These are phyloP conservation scores for Leccinum aurantiacum DNA, from an alignment of 768 basidiomycete species.

Conservation along the genomic window DNA sequence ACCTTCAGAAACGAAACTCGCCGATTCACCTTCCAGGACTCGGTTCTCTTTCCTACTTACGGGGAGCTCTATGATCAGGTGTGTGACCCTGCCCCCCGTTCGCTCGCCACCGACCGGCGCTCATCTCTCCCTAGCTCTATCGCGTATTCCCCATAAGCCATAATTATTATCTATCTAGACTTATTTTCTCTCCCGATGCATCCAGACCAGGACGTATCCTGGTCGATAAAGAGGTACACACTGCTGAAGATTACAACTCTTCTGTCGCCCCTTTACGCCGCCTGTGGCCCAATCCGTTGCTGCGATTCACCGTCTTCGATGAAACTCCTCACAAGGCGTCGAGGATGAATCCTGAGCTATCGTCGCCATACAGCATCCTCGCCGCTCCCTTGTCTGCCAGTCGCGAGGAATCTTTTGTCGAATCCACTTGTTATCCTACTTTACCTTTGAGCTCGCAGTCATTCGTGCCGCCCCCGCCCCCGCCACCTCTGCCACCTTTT, in stretches of 20 bases:
- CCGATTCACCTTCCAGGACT: constrained; percentile 56
- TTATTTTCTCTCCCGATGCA: constrained; percentile 69
- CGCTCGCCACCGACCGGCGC: constrained; percentile 11
- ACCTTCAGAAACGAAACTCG: constrained; percentile 70
- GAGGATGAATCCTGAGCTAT: constrained; percentile 2
- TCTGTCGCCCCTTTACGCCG: constrained; percentile 52
- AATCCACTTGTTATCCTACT: neutral
- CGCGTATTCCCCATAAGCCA: constrained; percentile 66
- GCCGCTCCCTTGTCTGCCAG: neutral
- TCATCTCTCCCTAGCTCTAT: constrained; percentile 50
- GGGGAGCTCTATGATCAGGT: constrained; percentile 65
- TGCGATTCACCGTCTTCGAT: constrained; percentile 64
- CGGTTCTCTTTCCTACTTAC: constrained; percentile 60
- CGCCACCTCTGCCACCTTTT: constrained; percentile 24
- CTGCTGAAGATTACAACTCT: constrained; percentile 54
- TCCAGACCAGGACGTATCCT: constrained; percentile 54
- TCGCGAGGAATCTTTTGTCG: constrained; percentile 2
- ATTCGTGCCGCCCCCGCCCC: constrained; percentile 13
- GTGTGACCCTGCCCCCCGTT: constrained; percentile 19
- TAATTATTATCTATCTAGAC: constrained; percentile 60
- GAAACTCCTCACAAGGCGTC: constrained; percentile 43
- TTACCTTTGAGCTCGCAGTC: neutral
- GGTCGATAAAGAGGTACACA: constrained; percentile 59
- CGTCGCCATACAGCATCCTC: constrained; percentile 6
- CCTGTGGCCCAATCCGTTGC: constrained; percentile 55